Base-by-base conservation (phyloP, 306 rosid genomes). In the Gynostemma pentaphyllum region DNA sequence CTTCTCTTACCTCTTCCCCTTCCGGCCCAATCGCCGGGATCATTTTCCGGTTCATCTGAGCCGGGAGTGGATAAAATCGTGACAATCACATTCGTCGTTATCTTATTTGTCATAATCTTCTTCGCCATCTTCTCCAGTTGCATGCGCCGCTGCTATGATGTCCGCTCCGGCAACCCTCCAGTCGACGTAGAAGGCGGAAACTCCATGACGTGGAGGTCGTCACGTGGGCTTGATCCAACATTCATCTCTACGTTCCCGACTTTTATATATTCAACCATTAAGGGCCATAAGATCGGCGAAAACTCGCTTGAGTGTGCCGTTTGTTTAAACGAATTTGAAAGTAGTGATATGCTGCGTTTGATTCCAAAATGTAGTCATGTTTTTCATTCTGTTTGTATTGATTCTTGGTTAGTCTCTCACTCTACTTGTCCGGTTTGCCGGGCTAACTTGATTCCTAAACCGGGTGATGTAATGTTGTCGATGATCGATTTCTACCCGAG, bases 401-500 rank as follows among this genome's bases (percentile, higher is more conserved):
- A 92, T 67, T 76, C 80, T 30, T 88, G 99, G 99, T 65, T 92
- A 9, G 72, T 69, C 2, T 75, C 73, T 7, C 95, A 88, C 75
- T 77, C 82, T 41, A 88, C 99, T 2, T 92, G 99, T 39, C 99
- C 99, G 0, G 96, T 92, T 55, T 92, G 99, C 39, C 86, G 99
- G 0, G 87, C 99, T 2, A 69, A 81, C 60, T 70, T 88, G 8
- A 36, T 68, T 5, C 83, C 95, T 0, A 70, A 37, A 12, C 83
- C 88, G 1, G 89, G 79, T 0, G 95, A 87, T 7, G 69, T 15
- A 6, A 67, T 29, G 39, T 60, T 2, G 30, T 32, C 7, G 46
- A 78, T 5, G 29, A 72, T 1, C 3, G 16, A 28, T 7, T 47
- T 69, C 2, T 74, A 68, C 29, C 67, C 66, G 1, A 66, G 56